Conservation (phyloP, 305 asterid species). For the Fraxinus nigra region DNA sequence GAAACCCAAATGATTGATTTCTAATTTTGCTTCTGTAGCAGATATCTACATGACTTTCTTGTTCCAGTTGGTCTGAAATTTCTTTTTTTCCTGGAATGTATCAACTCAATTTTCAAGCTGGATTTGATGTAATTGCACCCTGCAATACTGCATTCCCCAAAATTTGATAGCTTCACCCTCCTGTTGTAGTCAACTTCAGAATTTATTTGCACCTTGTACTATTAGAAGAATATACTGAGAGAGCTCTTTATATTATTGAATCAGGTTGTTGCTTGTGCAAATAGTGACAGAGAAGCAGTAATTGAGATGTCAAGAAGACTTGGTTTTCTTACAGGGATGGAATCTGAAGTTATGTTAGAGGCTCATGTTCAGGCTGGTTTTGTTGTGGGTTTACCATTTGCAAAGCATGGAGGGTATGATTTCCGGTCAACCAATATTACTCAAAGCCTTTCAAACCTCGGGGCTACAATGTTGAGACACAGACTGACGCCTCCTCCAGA, state of each 20-base stretch:
- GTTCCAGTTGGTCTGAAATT: background rate
- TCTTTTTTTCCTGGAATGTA: background rate
- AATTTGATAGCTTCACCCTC: background rate
- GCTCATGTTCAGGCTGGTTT: conserved; percentile 96
- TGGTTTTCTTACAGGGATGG: conserved; percentile 89
- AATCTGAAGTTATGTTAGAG: conserved; percentile 80
- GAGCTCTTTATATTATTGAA: conserved; percentile 7
- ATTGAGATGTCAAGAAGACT: conserved; percentile 85
- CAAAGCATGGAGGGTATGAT: conserved; percentile 75
- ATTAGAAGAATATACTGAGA: conserved; percentile 15
- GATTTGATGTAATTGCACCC: background rate
- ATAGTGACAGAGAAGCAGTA: conserved; percentile 64
- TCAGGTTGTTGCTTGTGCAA: conserved; percentile 91
- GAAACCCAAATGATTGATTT: background rate
- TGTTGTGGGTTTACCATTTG: conserved; percentile 86
- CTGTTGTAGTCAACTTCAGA: background rate
- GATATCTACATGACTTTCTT: background rate
- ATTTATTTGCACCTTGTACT: background rate
- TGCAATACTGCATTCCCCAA: background rate
- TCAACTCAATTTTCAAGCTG: background rate
- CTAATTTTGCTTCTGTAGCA: background rate
- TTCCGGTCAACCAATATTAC: conserved; percentile 74
- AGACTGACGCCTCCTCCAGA: conserved; percentile 93
- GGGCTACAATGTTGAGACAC: conserved; percentile 90
- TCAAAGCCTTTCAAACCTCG: conserved; percentile 75